These are phyloP conservation scores for Colletotrichum orbiculare DNA, from an alignment of 2,329 filamentous ascomycete genomes.

Conservation along the genomic window DNA sequence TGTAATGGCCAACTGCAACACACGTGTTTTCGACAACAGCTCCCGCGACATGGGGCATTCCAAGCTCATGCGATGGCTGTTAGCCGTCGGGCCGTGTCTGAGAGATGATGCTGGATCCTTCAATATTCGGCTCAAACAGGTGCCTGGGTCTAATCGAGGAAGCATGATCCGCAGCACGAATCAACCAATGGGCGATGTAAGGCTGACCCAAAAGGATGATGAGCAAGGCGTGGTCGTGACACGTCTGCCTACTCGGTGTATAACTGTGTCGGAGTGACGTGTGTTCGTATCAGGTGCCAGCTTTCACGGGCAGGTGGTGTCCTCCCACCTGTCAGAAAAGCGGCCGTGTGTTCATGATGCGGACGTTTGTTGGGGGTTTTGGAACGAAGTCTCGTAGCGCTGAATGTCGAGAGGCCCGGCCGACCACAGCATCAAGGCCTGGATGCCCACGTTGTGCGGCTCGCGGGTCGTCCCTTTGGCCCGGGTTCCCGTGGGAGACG, in stretches of 20 bases:
- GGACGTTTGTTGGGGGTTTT: neutral
- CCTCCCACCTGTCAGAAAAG: neutral
- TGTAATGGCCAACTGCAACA: neutral
- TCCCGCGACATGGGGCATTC: slow-evolving; percentile 3
- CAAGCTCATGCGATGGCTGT: slow-evolving; percentile 1
- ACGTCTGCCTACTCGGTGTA: slow-evolving; percentile 20
- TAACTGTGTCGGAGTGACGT: neutral
- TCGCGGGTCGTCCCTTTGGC: slow-evolving; percentile 28
- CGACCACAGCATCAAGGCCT: slow-evolving; percentile 82
- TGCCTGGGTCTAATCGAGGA: too few species aligned
- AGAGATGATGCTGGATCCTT: too few species aligned
- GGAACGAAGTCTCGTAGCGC: slow-evolving; percentile 35
- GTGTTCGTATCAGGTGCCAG: slow-evolving; percentile 14
- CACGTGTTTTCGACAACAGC: slow-evolving; percentile 7
- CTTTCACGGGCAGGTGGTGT: slow-evolving; percentile 7
- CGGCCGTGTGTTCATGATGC: neutral
- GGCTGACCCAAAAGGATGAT: neutral
- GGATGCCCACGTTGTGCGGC: slow-evolving; percentile 60
- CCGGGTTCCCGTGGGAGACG: slow-evolving; percentile 40
- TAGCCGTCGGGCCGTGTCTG: slow-evolving; percentile 12
- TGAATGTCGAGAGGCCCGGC: slow-evolving; percentile 78
- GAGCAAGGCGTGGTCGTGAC: slow-evolving; percentile 7
- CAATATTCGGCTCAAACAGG: too few species aligned
- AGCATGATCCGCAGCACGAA: too few species aligned
- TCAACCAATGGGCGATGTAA: too few species aligned